These are phyloP conservation scores for Lepidium aucheri DNA, from an alignment of 345 rosid genomes.

Conservation along the genomic window DNA sequence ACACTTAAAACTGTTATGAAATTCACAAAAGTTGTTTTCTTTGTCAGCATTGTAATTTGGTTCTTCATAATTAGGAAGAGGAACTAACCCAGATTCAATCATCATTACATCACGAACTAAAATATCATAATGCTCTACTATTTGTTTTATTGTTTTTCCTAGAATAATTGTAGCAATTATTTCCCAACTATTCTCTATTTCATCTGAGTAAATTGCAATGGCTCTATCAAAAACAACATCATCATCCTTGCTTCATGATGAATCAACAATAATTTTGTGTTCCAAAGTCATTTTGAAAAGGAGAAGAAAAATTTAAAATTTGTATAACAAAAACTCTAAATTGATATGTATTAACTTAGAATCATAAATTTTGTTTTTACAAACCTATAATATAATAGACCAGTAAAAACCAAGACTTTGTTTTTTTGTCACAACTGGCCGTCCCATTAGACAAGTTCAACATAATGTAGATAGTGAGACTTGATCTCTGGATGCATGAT, in stretches of 20 bases:
- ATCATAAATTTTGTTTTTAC: neutral
- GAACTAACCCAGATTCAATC: slow-evolving; percentile 76
- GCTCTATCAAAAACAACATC: slow-evolving; percentile 79
- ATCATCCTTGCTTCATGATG: slow-evolving; percentile 67
- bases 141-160: slow-evolving; percentile 60
- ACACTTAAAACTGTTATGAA: slow-evolving; percentile 26
- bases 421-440: too few relatives aligned
- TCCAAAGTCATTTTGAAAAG: slow-evolving; percentile 53
- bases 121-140: slow-evolving; percentile 50
- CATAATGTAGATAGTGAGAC: too few relatives aligned
- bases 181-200: slow-evolving; percentile 32
- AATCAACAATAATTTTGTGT: slow-evolving; percentile 39
- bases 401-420: neutral
- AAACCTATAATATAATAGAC: neutral
- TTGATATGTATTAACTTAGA: neutral
- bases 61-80: slow-evolving; percentile 58
- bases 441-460: too few relatives aligned
- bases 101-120: slow-evolving; percentile 50
- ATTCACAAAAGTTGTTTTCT: slow-evolving; percentile 35
- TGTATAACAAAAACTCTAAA: neutral
- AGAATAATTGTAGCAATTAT: slow-evolving; percentile 53
- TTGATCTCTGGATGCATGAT: too few relatives aligned
- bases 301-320: too few relatives aligned
- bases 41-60: slow-evolving; percentile 40
- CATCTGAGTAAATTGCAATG: slow-evolving; percentile 51